Percentiles rank a stretch among this genome's conserved stretches.
Evolutionary conservation across 2,329 filamentous ascomycete species (phyloP).

Genomic region (Pyricularia grisea): DNA sequence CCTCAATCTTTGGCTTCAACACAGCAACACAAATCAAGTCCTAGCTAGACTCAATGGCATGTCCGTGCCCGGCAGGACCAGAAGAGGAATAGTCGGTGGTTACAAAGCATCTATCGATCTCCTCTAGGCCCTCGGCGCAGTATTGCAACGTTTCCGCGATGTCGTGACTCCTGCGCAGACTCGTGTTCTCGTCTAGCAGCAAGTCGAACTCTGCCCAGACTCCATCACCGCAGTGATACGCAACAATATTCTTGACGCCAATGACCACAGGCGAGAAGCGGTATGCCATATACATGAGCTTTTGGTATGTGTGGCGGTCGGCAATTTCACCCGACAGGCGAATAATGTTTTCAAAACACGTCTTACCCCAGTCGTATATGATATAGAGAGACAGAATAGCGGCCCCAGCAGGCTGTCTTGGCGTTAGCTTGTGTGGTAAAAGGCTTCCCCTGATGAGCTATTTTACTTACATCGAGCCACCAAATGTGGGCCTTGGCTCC

Average conservation of each 20-base stretch:
- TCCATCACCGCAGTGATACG: background rate
- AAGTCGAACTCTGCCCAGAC: background rate
- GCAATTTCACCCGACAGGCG: background rate
- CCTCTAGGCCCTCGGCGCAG: background rate
- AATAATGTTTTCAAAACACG: background rate
- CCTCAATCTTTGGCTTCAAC: background rate
- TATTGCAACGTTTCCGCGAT: background rate
- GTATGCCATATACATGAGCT: background rate
- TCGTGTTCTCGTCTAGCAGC: background rate
- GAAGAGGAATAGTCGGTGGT: background rate
- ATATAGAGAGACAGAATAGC: background rate
- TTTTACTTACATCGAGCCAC: background rate
- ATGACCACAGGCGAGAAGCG: background rate
- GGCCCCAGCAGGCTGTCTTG: background rate
- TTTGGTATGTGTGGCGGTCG: background rate
- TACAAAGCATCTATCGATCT: background rate
- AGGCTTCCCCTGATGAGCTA: background rate
- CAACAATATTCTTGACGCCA: background rate
- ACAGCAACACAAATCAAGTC: background rate
- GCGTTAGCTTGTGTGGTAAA: background rate
- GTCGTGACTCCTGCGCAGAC: background rate
- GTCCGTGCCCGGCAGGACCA: background rate
- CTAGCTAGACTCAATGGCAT: background rate
- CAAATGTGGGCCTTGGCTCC: background rate
- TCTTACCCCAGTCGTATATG: background rate